Base-by-base conservation (phyloP, 2,329 filamentous ascomycete species). In the Colletotrichum musae region DNA sequence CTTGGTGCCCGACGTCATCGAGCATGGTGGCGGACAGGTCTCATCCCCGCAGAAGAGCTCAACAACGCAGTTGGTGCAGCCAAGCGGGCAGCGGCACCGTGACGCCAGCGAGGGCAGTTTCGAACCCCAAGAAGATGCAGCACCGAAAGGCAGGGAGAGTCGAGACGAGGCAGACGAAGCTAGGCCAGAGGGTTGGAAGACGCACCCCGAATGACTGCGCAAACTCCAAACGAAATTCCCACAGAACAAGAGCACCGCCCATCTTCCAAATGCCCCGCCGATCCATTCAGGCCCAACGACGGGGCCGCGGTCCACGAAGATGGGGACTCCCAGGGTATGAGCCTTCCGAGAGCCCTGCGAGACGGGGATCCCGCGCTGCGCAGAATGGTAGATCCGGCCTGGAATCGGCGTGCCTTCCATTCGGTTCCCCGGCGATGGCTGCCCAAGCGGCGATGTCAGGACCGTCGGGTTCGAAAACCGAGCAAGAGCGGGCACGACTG, bases 361-460 rank as follows among this genome's bases (percentile, higher is more conserved):
- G 13, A 43, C 41, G 41, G 41, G 41, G 41, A 15, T 43, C 43
- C 45, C 21, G 45, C 16, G 6, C 26, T 58, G 45, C 21, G 16
- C 32, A 53, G 16, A 26, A 21, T 18, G 56, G 36, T 39, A 50
- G 51, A 57, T 45, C 32, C 48, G 41, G 51, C 13, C 41, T 21
- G 50, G 51, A 56, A 70, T 48, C 41, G 58, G 39, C 54, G 24
- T 48, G 16, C 43, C 47, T 39, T 63, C 39, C 10, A 68, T 18
- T 32, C 21, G n/a, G 52, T 54, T 39, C 51, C 51, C 48, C 57
- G 21, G 24, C 39, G 52, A 68, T 70, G 58, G 68, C 47, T 70
- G 68, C 68, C 68, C 68, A 70, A 70, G 64, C 63, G 68, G 64
- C 68, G 58, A 64, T 36, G 58, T 70, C 64, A 64, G 68, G 68